Base-by-base conservation (phyloP, 2,329 filamentous ascomycete species). In the Talaromyces sp. region DNA sequence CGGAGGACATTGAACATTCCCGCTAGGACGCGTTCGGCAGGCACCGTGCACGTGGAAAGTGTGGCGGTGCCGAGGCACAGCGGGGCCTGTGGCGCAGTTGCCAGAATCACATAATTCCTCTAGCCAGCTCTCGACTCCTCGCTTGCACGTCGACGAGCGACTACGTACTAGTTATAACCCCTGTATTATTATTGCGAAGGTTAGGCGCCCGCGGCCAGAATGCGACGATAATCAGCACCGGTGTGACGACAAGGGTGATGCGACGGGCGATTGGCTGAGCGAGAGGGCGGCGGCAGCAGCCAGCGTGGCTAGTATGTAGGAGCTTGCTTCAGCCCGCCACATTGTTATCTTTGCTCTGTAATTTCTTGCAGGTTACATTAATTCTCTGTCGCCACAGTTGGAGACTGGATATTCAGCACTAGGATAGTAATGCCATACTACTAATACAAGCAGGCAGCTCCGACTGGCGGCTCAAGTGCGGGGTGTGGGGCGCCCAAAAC, bases 391-490 rank as follows among this genome's bases (percentile, higher is more conserved):
- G 23, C 23, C 23, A 23, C 23, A 23, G 23, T 23, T 23, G 2
- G 23, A 23, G 23, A 23, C 23, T n/a, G n/a, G n/a, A n/a, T n/a
- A n/a, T n/a, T n/a, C n/a, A 23, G 23, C 23, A 23, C 23, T 23
- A 23, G 1, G 23, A 23, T 23, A 23, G 23, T 23, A 23, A 23
- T 23, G 23, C 23, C 23, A 23, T 23, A 23, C 23, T 23, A 23
- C 23, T 23, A 23, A 23, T 23, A 23, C 23, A 23, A 23, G 23
- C 23, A 23, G 23, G 52, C 28, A 54, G 52, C 52, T 18, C 30
- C 28, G 52, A 54, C 52, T 54, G 52, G 28, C 52, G 33, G 52
- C 52, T 10, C 44, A 60, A 60, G 57, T 60, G 57, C 57, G 57
- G 57, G 57, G 57, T 60, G 57, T 60, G 57, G 57, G 57, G 57